A percentile compares a stretch with the other conserved stretches of the same genome.
Evolutionary conservation across 768 basidiomycete genomes (phyloP).

Genomic region (Suillus americanus): DNA sequence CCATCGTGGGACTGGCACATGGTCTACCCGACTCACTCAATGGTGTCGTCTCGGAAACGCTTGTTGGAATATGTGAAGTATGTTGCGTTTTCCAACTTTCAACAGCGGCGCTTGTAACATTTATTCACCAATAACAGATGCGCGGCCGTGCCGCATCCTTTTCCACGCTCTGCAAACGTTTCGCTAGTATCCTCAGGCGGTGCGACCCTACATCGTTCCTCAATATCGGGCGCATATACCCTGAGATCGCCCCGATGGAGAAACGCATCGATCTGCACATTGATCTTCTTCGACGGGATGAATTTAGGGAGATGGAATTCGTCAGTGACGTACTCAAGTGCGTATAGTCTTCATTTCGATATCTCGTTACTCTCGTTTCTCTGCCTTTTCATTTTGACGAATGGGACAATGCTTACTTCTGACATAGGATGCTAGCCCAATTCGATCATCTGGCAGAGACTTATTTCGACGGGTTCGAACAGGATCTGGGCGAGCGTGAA

Average conservation of each 20-base stretch:
- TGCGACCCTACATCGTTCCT: slow-evolving; percentile 87
- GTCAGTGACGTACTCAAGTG: slow-evolving; percentile 87
- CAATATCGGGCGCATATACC: slow-evolving; percentile 76
- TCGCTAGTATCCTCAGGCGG: slow-evolving; percentile 77
- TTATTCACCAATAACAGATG: slow-evolving; percentile 50
- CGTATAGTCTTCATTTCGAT: slow-evolving; percentile 24
- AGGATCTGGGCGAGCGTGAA: slow-evolving; percentile 88
- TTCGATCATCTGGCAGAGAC: slow-evolving; percentile 91
- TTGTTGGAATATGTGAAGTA: slow-evolving; percentile 96
- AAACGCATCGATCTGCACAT: slow-evolving; percentile 92
- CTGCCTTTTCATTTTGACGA: not conserved
- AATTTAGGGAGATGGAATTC: slow-evolving; percentile 93
- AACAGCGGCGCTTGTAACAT: not conserved
- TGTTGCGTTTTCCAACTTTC: slow-evolving; percentile 13
- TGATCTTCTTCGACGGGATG: slow-evolving; percentile 78
- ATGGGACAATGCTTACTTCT: not conserved
- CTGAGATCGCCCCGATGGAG: slow-evolving; percentile 86
- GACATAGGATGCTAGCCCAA: slow-evolving; percentile 82
- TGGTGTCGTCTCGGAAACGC: slow-evolving; percentile 74
- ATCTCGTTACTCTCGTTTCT: no score
- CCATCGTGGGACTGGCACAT: slow-evolving; percentile 78
- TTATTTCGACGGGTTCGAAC: slow-evolving; percentile 80
- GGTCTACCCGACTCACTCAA: slow-evolving; percentile 84
- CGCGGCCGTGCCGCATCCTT: slow-evolving; percentile 79
- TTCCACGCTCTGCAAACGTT: slow-evolving; percentile 84